These are phyloP conservation scores for Biscogniauxia marginata DNA, from an alignment of 2,329 filamentous ascomycete species.

Conservation along the genomic window DNA sequence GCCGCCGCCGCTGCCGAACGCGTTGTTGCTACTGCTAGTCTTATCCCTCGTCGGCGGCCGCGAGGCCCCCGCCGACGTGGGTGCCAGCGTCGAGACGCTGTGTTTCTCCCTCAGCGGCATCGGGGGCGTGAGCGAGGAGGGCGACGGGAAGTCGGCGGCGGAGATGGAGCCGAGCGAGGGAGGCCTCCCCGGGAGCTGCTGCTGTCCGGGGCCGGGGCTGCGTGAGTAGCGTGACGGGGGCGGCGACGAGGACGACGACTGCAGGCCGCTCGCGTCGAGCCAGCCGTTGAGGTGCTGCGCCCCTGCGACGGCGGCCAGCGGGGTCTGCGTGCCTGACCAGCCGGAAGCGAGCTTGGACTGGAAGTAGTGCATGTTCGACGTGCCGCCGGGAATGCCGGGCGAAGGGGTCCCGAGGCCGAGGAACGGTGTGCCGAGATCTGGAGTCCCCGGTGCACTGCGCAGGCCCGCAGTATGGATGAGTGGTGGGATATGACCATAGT, in stretches of 20 bases:
- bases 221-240: background rate
- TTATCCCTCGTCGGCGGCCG: conserved; percentile 57
- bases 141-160: conserved; percentile 38
- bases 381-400: conserved; percentile 66
- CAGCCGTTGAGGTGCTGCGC: conserved; percentile 59
- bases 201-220: conserved; percentile 12
- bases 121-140: conserved; percentile 34
- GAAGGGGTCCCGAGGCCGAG: conserved; percentile 53
- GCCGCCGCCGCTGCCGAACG: background rate
- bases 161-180: conserved; percentile 48
- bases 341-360: conserved; percentile 72
- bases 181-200: conserved; percentile 41
- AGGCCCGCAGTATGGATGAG: conserved; percentile 40
- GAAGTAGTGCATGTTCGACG: conserved; percentile 79
- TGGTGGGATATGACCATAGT: conserved; percentile 32
- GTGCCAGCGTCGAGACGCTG: conserved; percentile 61
- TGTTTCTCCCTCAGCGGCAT: conserved; percentile 54
- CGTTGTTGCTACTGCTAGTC: background rate
- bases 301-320: conserved; percentile 75
- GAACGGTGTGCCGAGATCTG: conserved; percentile 55
- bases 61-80: conserved; percentile 52
- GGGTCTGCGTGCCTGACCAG: conserved; percentile 74
- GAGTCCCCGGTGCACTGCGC: conserved; percentile 32
- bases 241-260: conserved; percentile 11
- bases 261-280: conserved; percentile 33